Conservation (phyloP, 2,329 filamentous ascomycete genomes). For the Diaporthe sp. region DNA sequence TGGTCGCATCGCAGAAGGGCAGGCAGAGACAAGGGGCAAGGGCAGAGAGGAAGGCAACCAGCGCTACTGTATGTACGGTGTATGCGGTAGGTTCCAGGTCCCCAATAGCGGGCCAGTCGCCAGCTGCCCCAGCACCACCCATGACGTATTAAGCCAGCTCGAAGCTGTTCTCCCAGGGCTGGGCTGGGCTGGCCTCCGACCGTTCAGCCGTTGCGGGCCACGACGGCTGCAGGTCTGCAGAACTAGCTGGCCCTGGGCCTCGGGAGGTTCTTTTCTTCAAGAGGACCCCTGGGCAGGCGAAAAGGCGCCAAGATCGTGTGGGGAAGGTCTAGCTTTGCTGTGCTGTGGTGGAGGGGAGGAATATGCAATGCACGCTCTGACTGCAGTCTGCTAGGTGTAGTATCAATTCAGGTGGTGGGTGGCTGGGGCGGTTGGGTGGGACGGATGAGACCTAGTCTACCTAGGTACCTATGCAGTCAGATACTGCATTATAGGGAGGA, state of each 20-base stretch:
- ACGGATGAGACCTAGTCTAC: neutral
- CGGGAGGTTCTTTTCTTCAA: constrained; percentile 19
- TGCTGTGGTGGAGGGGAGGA: neutral
- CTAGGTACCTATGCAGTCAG: neutral
- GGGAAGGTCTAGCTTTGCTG: neutral
- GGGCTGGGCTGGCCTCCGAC: constrained; percentile 6
- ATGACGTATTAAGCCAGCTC: constrained; percentile 22
- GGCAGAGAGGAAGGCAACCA: neutral
- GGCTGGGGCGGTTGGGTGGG: neutral
- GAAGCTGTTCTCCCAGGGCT: neutral
- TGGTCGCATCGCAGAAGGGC: neutral
- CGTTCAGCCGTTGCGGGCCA: constrained; percentile 25
- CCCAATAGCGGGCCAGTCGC: constrained; percentile 15
- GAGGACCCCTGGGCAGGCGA: constrained; percentile 6
- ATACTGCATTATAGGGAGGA: neutral
- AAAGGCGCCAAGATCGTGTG: constrained; percentile 19
- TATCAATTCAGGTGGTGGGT: constrained; percentile 10
- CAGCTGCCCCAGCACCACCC: neutral
- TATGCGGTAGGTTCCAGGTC: neutral
- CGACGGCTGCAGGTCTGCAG: constrained; percentile 12
- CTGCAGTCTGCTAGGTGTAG: neutral
- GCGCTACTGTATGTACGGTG: constrained; percentile 1
- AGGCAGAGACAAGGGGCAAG: constrained; percentile 7
- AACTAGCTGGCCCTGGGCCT: neutral
- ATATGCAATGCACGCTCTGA: constrained; percentile 1